Percentiles rank a stretch among this genome's conserved stretches.
These are phyloP conservation scores for Trichoderma reesei DNA, from an alignment of 495 filamentous ascomycete genomes.

Conservation along the genomic window DNA sequence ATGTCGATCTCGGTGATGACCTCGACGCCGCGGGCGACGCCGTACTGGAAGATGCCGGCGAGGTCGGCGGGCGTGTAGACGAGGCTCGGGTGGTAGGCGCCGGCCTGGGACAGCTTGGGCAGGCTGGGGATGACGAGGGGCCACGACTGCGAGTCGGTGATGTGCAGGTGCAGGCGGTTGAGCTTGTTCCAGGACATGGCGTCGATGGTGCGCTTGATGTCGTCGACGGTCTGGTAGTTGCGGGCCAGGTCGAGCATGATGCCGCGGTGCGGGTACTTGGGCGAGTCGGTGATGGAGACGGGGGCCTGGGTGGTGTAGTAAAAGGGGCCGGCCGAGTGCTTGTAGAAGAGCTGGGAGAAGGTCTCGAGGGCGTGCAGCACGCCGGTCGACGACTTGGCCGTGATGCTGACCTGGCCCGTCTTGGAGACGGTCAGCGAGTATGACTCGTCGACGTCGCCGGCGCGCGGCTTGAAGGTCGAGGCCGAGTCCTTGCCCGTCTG, in stretches of 20 bases:
- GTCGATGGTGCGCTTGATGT: slow-evolving; percentile 62
- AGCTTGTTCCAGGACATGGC: slow-evolving; percentile 66
- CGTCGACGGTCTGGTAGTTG: slow-evolving; percentile 49
- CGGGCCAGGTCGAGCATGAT: slow-evolving; percentile 64
- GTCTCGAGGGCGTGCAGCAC: slow-evolving; percentile 59
- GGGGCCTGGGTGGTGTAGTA: slow-evolving; percentile 60
- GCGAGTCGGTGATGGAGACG: slow-evolving; percentile 52
- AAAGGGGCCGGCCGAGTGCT: slow-evolving; percentile 43
- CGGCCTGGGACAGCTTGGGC: slow-evolving; percentile 56
- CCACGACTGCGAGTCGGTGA: slow-evolving; percentile 78
- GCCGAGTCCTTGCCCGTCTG: slow-evolving; percentile 48
- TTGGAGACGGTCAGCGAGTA: slow-evolving; percentile 52
- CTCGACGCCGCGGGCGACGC: slow-evolving; percentile 54
- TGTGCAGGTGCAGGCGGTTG: slow-evolving; percentile 68
- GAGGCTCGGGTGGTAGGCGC: slow-evolving; percentile 52
- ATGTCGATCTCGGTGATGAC: slow-evolving; percentile 72
- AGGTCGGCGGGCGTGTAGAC: slow-evolving; percentile 55
- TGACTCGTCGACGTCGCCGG: slow-evolving; percentile 59
- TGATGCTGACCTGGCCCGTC: slow-evolving; percentile 48
- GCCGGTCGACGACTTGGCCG: slow-evolving; percentile 53
- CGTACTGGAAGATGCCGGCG: slow-evolving; percentile 55
- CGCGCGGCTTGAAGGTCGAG: slow-evolving; percentile 46
- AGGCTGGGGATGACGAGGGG: slow-evolving; percentile 65
- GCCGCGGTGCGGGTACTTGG: slow-evolving; percentile 62
- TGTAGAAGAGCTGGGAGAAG: slow-evolving; percentile 66